Percentiles rank a stretch among this genome's conserved stretches.
phyloP scores from a whole-genome alignment of 2,329 filamentous ascomycete species.

The Cordyceps farinosa region DNA sequence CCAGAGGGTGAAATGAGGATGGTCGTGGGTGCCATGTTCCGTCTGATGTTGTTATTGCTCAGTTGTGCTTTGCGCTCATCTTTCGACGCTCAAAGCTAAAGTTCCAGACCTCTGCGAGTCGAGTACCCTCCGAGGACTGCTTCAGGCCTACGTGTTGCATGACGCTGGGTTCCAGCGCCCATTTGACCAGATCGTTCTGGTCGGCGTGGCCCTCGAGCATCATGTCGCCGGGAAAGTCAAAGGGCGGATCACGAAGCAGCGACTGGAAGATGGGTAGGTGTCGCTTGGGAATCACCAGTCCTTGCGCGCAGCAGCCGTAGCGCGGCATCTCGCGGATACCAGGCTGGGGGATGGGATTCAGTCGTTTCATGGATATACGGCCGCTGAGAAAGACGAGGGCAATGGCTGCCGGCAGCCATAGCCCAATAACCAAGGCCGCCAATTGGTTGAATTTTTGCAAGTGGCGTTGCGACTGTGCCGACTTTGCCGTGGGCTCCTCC shows the following conservation, averaged over 20 bases:
- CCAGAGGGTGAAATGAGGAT: background rate
- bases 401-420: slow-evolving; percentile 34
- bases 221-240: slow-evolving; percentile 33
- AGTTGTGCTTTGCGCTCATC: background rate
- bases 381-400: slow-evolving; percentile 31
- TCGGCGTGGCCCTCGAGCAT: slow-evolving; percentile 34
- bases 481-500: background rate
- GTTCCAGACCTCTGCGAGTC: slow-evolving; percentile 33
- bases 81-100: slow-evolving; percentile 32
- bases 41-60: background rate
- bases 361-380: slow-evolving; percentile 26
- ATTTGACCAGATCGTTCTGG: slow-evolving; percentile 29
- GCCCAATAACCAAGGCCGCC: slow-evolving; percentile 26
- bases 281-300: slow-evolving; percentile 32
- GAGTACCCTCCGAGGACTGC: slow-evolving; percentile 29
- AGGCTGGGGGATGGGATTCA: slow-evolving; percentile 23
- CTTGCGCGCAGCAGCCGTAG: slow-evolving; percentile 39
- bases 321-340: slow-evolving; percentile 34
- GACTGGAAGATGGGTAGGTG: slow-evolving; percentile 28
- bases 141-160: slow-evolving; percentile 36
- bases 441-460: slow-evolving; percentile 25
- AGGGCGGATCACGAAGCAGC: slow-evolving; percentile 31
- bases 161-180: slow-evolving; percentile 36
- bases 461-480: slow-evolving; percentile 16
- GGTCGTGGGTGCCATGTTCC: background rate